Conservation (phyloP, 305 asterid genomes). For the Plantago rigida region DNA sequence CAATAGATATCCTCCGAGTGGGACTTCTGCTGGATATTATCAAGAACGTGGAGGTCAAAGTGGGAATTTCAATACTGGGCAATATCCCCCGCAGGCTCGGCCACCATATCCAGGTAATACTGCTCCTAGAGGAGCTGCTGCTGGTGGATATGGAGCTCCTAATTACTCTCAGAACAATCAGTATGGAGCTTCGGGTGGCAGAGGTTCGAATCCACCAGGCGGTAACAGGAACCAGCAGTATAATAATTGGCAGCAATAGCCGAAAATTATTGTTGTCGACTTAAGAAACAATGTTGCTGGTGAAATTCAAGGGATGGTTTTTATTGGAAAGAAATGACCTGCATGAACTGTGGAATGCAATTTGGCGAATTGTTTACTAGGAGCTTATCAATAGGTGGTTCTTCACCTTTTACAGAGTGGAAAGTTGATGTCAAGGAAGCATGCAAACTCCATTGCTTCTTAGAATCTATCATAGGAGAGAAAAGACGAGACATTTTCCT, state of each 20-base stretch:
- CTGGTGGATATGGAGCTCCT: conserved; percentile 68
- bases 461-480: not conserved
- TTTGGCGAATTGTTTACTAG: conserved; percentile 18
- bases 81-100: conserved; percentile 63
- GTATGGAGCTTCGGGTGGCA: conserved; percentile 60
- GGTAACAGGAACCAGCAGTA: conserved; percentile 77
- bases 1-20: conserved; percentile 57
- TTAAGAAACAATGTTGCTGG: not conserved
- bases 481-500: not conserved
- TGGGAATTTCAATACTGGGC: conserved; percentile 45
- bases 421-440: not conserved
- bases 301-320: not conserved
- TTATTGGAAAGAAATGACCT: conserved; percentile 4
- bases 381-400: conserved; percentile 10
- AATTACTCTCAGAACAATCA: conserved; percentile 62
- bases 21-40: conserved; percentile 55
- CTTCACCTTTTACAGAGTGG: conserved; percentile 8
- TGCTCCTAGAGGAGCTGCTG: conserved; percentile 51
- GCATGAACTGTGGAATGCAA: conserved; percentile 12
- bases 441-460: not conserved
- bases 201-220: conserved; percentile 47
- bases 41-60: conserved; percentile 73
- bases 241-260: conserved; percentile 74
- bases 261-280: not conserved
- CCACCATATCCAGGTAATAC: conserved; percentile 52